phyloP scores from a whole-genome alignment of 768 basidiomycete species.

The Phaeolepiota aurea region DNA sequence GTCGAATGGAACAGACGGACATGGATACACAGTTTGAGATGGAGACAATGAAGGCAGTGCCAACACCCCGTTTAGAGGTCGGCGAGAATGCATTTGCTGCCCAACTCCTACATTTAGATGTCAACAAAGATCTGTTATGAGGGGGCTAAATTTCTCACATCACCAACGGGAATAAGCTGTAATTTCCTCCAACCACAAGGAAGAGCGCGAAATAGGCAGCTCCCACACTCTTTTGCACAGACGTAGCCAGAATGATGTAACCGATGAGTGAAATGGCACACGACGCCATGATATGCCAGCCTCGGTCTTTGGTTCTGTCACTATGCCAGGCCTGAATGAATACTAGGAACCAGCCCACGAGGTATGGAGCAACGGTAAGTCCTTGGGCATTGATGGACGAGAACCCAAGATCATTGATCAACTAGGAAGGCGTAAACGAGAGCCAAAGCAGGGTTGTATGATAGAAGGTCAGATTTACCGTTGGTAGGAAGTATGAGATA shows the following conservation, averaged over 20 bases:
- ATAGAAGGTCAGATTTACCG: slow-evolving; percentile 20
- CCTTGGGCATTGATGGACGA: slow-evolving; percentile 49
- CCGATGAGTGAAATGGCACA: slow-evolving; percentile 36
- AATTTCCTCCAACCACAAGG: slow-evolving; percentile 46
- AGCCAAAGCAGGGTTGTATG: neutral
- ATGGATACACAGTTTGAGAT: slow-evolving; percentile 52
- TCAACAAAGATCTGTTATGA: neutral
- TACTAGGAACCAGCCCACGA: slow-evolving; percentile 48
- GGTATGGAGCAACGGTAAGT: slow-evolving; percentile 49
- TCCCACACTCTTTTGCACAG: slow-evolving; percentile 40
- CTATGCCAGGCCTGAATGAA: slow-evolving; percentile 47
- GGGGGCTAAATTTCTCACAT: slow-evolving; percentile 28
- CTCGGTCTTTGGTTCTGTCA: slow-evolving; percentile 44
- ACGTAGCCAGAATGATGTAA: slow-evolving; percentile 47
- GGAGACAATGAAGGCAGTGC: slow-evolving; percentile 52
- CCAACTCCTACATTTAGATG: slow-evolving; percentile 41
- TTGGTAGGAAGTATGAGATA: slow-evolving; percentile 48
- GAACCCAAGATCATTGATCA: slow-evolving; percentile 50
- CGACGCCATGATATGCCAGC: slow-evolving; percentile 47
- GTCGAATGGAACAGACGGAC: too few relatives aligned
- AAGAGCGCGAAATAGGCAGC: slow-evolving; percentile 52
- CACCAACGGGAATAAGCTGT: slow-evolving; percentile 48
- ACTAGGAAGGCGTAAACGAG: slow-evolving; percentile 15
- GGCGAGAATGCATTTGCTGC: slow-evolving; percentile 51
- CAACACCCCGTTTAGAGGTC: slow-evolving; percentile 52